phyloP scores from a whole-genome alignment of 2,329 filamentous ascomycete species.

The Paraphoma sp. region DNA sequence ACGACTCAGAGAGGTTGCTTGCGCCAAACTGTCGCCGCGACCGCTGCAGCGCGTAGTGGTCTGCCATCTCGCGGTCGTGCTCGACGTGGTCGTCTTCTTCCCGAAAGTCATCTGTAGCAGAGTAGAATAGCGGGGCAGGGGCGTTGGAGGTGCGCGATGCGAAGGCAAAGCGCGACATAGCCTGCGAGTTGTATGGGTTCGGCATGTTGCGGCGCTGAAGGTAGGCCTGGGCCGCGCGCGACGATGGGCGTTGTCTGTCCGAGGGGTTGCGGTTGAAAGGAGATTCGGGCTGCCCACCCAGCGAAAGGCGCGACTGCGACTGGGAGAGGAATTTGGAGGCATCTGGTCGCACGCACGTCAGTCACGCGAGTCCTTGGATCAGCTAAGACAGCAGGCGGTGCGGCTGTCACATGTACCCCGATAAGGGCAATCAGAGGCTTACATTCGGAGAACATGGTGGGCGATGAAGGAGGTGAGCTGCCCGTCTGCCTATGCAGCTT shows the following conservation, averaged over 20 bases:
- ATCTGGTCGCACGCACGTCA: conserved; percentile 66
- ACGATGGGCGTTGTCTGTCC: conserved; percentile 52
- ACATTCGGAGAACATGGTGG: conserved; percentile 88
- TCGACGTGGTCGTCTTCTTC: conserved; percentile 95
- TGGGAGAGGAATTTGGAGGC: conserved; percentile 97
- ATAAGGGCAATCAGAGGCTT: conserved; percentile 53
- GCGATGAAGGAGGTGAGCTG: conserved; percentile 13
- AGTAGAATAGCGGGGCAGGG: conserved; percentile 93
- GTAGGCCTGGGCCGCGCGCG: conserved; percentile 59
- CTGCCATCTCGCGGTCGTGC: conserved; percentile 88
- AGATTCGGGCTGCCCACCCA: conserved; percentile 62
- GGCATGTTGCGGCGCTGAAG: conserved; percentile 59
- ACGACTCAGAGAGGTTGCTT: conserved; percentile 83
- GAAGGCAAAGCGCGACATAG: conserved; percentile 79
- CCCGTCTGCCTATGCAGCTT: conserved; percentile 26
- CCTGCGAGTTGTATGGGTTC: conserved; percentile 77
- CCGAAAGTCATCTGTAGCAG: conserved; percentile 84
- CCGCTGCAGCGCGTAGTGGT: conserved; percentile 88
- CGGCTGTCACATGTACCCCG: conserved; percentile 39
- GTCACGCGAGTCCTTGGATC: conserved; percentile 49
- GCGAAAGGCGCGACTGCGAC: conserved; percentile 89
- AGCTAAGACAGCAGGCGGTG: conserved; percentile 35
- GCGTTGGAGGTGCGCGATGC: conserved; percentile 76
- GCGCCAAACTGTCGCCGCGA: conserved; percentile 88
- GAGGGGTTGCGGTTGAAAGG: conserved; percentile 57